Base-by-base conservation (phyloP, 192 early-diverging fungal genomes). In the Backusella westeae region DNA sequence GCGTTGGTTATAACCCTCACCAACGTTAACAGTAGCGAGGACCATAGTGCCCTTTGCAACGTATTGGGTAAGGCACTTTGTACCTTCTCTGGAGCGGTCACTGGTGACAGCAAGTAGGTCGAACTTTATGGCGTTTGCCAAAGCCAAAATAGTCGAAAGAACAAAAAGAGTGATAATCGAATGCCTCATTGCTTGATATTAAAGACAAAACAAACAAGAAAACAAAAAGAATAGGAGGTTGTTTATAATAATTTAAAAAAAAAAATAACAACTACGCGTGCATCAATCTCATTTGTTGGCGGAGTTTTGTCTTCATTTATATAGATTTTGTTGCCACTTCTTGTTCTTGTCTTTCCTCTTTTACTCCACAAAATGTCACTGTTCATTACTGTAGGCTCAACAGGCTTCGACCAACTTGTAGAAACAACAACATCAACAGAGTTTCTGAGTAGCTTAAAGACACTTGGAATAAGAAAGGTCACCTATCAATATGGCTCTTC, bases 361-460 rank as follows among this genome's bases (percentile, higher is more conserved):
- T 9, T 36, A 17, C n/a, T 69, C 6, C 10, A 15, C 4, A 42
- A 39, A 32, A 83, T 83, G 82, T 69, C 56, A 15, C 86, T 91
- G 4, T 95, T 96, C 76, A 90, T 96, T 34, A 97, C 96, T 0
- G 96, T 98, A 14, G 97, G 97, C n/a, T 93, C 95, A 19, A 97
- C 96, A 2, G 91, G 91, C 0, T 98, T 98, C 75, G 93, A 96
- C 74, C 84, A 86, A 9, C 87, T 98, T 9, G 78, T 97, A 44
- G 39, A 75, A 10, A 78, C 81, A 1, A 82, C 89, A 2, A 78
- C 84, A 32, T 83, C 85, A 21, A 34, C 53, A 5, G 42, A 77
- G 17, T 87, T 94, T 41, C 78, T 94, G 42, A 76, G 77, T 3
- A 46, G 81, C 0, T 81, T 95, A 59, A 69, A 72, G 4, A 46